Base-by-base conservation (phyloP, 1,284 basidiomycete species). In the Lentinula novae-zelandiae region DNA sequence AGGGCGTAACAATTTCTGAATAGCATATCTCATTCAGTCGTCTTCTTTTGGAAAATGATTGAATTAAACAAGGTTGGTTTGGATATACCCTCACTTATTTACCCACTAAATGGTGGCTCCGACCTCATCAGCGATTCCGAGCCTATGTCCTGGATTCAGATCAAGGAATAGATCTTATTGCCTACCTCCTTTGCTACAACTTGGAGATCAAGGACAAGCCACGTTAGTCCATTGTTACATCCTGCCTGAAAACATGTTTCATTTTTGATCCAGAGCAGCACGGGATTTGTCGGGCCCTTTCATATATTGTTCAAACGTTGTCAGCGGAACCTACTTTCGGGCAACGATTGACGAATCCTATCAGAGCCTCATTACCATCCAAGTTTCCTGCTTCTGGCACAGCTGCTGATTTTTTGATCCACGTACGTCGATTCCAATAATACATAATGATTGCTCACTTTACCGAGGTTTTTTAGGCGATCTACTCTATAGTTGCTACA, bases 181-280 rank as follows among this genome's bases (percentile, higher is more conserved):
- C 84, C 1, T 89, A 91, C 70, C 80, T 96, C 44, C 73, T 96
- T 15, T 87, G 89, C 67, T 90, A 90, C 68, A 84, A 85, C 60
- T 77, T 96, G 22, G 93, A 96, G 63, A 85, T 92, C 70, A 96
- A 95, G 72, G 92, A 94, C 68, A 94, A 93, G 73, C 91, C 94
- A 66, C 86, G 92, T 95, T 70, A 69, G 86, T 75, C 10, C n/a
- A 8, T 33, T 20, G 44, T 54, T 31, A 39, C 8, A n/a, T 42
- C 10, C 40, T 54, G 20, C 22, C 20, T n/a, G 42, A 46, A 12
- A 44, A 22, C 39, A 12, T 40, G 38, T 34, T 49, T 4, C 46
- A 34, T 62, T 65, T 49, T 57, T n/a, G 39, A 58, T 44, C 63
- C 68, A 89, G 93, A 96, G 60, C 89, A 96, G 77, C 91, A 97